Evolutionary conservation across 768 basidiomycete species (phyloP).

Genomic region (Candolleomyces eurysporus): DNA sequence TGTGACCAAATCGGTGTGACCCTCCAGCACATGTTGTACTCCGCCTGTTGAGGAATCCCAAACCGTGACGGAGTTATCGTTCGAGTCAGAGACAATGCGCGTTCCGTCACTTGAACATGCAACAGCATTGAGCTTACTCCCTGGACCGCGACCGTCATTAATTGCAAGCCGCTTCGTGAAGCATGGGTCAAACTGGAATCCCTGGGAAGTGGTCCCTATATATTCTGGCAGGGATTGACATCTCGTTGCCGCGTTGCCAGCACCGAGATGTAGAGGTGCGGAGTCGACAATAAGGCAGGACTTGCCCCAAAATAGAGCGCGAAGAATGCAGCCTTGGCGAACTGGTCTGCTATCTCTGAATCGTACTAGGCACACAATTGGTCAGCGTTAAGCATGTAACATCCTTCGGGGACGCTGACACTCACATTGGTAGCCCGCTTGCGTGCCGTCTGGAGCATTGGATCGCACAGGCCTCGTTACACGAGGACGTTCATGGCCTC

Average conservation of each 20-base stretch:
- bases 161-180: background rate
- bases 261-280: slow-evolving; percentile 23
- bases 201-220: slow-evolving; percentile 10
- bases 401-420: background rate
- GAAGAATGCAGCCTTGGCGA: slow-evolving; percentile 15
- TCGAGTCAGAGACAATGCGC: too few relatives aligned
- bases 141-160: slow-evolving; percentile 11
- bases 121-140: background rate
- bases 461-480: background rate
- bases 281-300: slow-evolving; percentile 15
- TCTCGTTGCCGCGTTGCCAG: slow-evolving; percentile 18
- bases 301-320: slow-evolving; percentile 17
- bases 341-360: background rate
- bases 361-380: background rate
- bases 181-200: slow-evolving; percentile 11
- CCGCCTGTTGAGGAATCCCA: too few relatives aligned
- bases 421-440: background rate
- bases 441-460: background rate
- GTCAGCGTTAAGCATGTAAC: background rate
- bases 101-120: background rate
- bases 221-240: slow-evolving; percentile 1
- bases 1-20: slow-evolving; percentile 14
- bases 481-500: slow-evolving; percentile 9
- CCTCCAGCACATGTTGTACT: background rate
- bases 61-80: too few relatives aligned